Evolutionary conservation across 129 eudicot genomes (phyloP).

Genomic region (Artemisia annua): DNA sequence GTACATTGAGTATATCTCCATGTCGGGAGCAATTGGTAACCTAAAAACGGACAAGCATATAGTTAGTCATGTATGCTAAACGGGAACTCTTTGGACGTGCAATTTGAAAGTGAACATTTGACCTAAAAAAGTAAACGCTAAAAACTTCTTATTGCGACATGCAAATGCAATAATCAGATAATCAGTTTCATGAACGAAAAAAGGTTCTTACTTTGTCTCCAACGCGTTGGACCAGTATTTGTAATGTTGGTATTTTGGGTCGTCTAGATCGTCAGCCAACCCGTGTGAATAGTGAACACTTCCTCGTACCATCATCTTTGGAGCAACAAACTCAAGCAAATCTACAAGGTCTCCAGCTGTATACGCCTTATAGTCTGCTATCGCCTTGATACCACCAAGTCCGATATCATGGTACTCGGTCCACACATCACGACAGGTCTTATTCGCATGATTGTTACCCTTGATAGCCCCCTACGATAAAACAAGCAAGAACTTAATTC

Average conservation of each 20-base stretch:
- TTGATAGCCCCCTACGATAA: constrained; percentile 67
- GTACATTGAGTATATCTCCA: constrained; percentile 85
- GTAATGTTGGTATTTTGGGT: constrained; percentile 81
- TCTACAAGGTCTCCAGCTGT: constrained; percentile 78
- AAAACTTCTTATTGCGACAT: not conserved
- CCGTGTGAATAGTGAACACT: constrained; percentile 78
- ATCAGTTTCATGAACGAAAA: not conserved
- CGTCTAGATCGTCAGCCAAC: constrained; percentile 77
- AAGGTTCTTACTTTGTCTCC: constrained; percentile 72
- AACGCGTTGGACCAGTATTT: constrained; percentile 93
- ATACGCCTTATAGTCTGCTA: constrained; percentile 72
- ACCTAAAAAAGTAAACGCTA: not conserved
- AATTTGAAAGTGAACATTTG: not conserved
- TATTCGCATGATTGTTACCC: constrained; percentile 66
- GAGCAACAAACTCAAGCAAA: constrained; percentile 84
- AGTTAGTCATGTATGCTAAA: no score
- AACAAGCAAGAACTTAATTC: not conserved
- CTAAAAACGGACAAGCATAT: constrained; percentile 20
- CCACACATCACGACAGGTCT: constrained; percentile 86
- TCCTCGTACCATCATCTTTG: constrained; percentile 93
- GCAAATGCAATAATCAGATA: not conserved
- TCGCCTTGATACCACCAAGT: constrained; percentile 69
- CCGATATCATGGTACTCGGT: constrained; percentile 98
- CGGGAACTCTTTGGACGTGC: no score
- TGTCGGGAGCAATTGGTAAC: constrained; percentile 87